These are phyloP conservation scores for Paratinospora sagittata DNA, from an alignment of 164 flowering plant genomes.

Conservation along the genomic window DNA sequence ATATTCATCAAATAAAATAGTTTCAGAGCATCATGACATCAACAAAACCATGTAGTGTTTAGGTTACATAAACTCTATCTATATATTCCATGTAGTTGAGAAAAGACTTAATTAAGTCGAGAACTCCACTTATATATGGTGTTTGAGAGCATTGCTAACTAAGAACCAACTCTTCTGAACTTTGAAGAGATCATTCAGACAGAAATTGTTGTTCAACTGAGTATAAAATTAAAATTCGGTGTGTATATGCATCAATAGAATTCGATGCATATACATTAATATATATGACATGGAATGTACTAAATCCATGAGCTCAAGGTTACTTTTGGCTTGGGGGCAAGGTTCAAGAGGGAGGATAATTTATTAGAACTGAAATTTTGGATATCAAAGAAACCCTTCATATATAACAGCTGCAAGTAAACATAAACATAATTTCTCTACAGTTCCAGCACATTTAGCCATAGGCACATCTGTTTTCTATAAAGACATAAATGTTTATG, in stretches of 20 bases:
- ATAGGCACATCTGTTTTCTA: neutral
- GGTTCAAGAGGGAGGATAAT: neutral
- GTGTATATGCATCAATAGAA: neutral
- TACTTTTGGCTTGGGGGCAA: neutral
- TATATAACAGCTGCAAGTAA: neutral
- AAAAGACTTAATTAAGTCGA: no score
- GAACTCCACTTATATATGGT: no score
- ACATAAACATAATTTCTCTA: neutral
- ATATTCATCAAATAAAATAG: no score
- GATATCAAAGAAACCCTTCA: neutral
- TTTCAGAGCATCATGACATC: no score
- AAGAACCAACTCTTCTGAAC: no score
- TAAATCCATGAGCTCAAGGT: neutral
- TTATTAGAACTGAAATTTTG: neutral
- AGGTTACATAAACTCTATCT: no score
- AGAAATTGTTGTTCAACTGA: no score
- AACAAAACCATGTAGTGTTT: no score
- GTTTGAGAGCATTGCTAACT: no score
- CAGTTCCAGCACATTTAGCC: neutral
- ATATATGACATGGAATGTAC: neutral
- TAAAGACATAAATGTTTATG: constrained; percentile 4
- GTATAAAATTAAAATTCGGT: no score
- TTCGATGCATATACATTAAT: neutral
- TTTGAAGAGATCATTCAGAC: no score
- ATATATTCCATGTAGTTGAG: no score